Percentiles rank a stretch among this genome's conserved stretches.
phyloP scores from a whole-genome alignment of 2,329 filamentous ascomycete species.

The Fusarium sp. region DNA sequence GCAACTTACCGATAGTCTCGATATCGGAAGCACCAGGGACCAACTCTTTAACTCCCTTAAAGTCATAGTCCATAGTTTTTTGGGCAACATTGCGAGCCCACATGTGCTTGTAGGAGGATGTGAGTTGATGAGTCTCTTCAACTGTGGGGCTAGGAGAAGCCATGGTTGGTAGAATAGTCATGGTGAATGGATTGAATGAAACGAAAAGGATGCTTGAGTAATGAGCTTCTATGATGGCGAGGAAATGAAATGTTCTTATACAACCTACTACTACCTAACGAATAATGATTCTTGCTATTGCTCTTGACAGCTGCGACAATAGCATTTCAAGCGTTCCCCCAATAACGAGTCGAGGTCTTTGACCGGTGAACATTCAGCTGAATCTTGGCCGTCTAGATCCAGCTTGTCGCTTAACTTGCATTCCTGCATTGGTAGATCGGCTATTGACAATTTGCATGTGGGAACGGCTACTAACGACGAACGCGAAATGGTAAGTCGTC shows the following conservation, averaged over 20 bases:
- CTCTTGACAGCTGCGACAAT: background rate
- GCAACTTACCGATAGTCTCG: background rate
- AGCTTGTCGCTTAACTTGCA: background rate
- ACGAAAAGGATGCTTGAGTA: too few relatives aligned
- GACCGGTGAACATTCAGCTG: background rate
- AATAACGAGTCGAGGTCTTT: too few relatives aligned
- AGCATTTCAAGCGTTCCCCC: too few relatives aligned
- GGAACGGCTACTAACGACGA: too few relatives aligned
- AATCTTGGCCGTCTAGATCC: rapidly evolving
- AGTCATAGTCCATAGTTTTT: background rate
- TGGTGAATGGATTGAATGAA: background rate
- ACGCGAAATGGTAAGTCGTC: background rate
- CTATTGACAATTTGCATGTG: background rate
- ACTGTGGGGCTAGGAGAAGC: too few relatives aligned
- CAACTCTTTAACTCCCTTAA: background rate
- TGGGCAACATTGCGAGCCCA: background rate
- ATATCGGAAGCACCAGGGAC: too few relatives aligned
- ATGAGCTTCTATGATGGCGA: too few relatives aligned
- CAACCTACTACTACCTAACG: rapidly evolving
- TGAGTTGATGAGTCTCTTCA: background rate
- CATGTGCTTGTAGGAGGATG: background rate
- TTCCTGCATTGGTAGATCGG: background rate
- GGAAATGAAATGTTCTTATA: background rate
- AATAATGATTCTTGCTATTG: rapidly evolving
- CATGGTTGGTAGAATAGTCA: background rate